phyloP scores from a whole-genome alignment of 352 stramenopile genomes.

The Phytophthora syringae region DNA sequence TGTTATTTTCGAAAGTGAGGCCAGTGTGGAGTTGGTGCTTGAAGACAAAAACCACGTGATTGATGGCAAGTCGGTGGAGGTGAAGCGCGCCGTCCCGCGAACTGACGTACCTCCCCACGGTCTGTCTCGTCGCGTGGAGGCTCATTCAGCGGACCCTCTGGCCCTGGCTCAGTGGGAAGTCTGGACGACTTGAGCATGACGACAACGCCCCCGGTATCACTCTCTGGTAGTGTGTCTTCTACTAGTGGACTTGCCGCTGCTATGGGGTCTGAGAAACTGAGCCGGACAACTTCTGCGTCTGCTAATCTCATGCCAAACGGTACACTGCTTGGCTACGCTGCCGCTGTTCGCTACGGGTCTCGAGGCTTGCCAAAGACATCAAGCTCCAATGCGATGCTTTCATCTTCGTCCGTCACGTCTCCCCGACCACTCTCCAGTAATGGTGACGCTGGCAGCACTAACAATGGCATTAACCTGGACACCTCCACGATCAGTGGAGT shows the following conservation, averaged over 20 bases:
- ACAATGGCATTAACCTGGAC: slow-evolving; percentile 45
- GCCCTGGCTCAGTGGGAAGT: slow-evolving; percentile 74
- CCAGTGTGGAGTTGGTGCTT: slow-evolving; percentile 87
- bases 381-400: slow-evolving; percentile 39
- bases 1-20: slow-evolving; percentile 93
- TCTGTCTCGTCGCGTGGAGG: slow-evolving; percentile 76
- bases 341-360: slow-evolving; percentile 76
- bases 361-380: slow-evolving; percentile 49
- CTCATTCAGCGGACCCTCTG: slow-evolving; percentile 82
- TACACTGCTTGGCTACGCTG: slow-evolving; percentile 77
- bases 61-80: slow-evolving; percentile 92
- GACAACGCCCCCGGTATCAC: slow-evolving; percentile 63
- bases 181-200: slow-evolving; percentile 69
- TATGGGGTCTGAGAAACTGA: slow-evolving; percentile 38
- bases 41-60: slow-evolving; percentile 91
- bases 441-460: slow-evolving; percentile 33
- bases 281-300: slow-evolving; percentile 31
- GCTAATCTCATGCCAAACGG: slow-evolving; percentile 55
- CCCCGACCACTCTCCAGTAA: slow-evolving; percentile 36
- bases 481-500: slow-evolving; percentile 50
- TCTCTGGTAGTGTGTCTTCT: slow-evolving; percentile 60
- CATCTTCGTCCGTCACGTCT: slow-evolving; percentile 42
- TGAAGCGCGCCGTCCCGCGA: slow-evolving; percentile 86
- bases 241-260: slow-evolving; percentile 39
- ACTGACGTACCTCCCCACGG: slow-evolving; percentile 80